Evolutionary conservation across 305 asterid genomes (phyloP).

Genomic region (Fraxinus albicans): DNA sequence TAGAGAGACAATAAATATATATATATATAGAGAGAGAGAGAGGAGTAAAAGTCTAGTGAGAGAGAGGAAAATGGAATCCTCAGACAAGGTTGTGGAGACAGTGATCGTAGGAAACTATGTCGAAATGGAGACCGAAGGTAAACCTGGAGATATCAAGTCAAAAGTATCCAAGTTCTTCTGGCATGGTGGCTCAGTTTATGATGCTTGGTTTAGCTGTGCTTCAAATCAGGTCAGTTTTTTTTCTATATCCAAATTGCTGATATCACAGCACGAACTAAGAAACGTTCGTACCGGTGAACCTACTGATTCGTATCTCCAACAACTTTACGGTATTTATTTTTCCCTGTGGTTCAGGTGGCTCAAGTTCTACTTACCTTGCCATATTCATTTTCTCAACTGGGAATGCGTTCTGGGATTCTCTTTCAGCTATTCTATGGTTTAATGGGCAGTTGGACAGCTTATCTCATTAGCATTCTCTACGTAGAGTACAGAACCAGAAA

Average conservation of each 20-base stretch:
- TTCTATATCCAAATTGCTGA: background rate
- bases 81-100: slow-evolving; percentile 74
- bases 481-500: slow-evolving; percentile 52
- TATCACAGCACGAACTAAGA: background rate
- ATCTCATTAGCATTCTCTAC: slow-evolving; percentile 48
- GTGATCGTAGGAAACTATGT: slow-evolving; percentile 72
- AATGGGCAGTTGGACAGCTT: slow-evolving; percentile 59
- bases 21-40: background rate
- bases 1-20: too few species aligned
- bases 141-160: slow-evolving; percentile 43
- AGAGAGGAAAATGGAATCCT: slow-evolving; percentile 39
- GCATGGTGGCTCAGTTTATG: slow-evolving; percentile 82
- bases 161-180: slow-evolving; percentile 61
- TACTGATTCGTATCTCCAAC: background rate
- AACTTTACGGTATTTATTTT: background rate
- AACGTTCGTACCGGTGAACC: too few species aligned
- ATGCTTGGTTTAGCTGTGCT: slow-evolving; percentile 84
- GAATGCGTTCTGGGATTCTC: slow-evolving; percentile 36
- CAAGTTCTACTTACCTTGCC: slow-evolving; percentile 44
- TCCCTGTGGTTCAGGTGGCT: slow-evolving; percentile 12
- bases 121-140: slow-evolving; percentile 75
- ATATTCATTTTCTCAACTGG: slow-evolving; percentile 42
- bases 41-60: background rate
- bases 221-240: slow-evolving; percentile 51
- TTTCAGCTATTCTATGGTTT: slow-evolving; percentile 42